These are phyloP conservation scores for Rugonectria rugulosa DNA, from an alignment of 2,329 filamentous ascomycete species.

Conservation along the genomic window DNA sequence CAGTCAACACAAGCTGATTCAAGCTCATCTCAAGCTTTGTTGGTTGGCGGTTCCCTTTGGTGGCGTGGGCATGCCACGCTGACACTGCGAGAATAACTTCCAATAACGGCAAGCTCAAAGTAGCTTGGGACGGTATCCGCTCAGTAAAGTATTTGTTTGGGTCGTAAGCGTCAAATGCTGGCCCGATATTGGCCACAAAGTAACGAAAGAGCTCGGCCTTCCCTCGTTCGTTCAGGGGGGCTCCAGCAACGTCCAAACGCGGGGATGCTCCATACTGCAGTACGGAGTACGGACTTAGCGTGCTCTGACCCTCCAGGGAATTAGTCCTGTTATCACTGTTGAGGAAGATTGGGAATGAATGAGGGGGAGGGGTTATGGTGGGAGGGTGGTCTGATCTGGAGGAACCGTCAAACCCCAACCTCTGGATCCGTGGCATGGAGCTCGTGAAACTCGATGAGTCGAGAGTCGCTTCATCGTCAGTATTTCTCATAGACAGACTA, in stretches of 20 bases:
- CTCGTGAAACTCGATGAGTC: background rate
- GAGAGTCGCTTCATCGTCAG: background rate
- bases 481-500: constrained; percentile 1
- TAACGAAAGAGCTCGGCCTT: constrained; percentile 25
- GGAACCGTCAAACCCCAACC: background rate
- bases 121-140: constrained; percentile 18
- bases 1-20: constrained; percentile 14
- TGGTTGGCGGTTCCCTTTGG: constrained; percentile 6
- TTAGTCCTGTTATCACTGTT: background rate
- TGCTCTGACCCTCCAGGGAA: constrained; percentile 13
- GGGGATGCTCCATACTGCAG: constrained; percentile 1
- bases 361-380: constrained; percentile 1
- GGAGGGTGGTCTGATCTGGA: constrained; percentile 4
- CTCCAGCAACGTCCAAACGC: constrained; percentile 1
- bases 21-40: constrained; percentile 9
- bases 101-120: constrained; percentile 18
- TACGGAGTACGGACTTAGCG: constrained; percentile 7
- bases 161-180: constrained; percentile 28
- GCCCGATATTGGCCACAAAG: constrained; percentile 26
- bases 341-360: background rate
- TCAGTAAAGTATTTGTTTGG: constrained; percentile 22
- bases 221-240: constrained; percentile 14
- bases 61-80: constrained; percentile 14
- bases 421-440: background rate
- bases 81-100: constrained; percentile 21